Conservation (phyloP, 2,329 filamentous ascomycete genomes). For the Alternaria atra region DNA sequence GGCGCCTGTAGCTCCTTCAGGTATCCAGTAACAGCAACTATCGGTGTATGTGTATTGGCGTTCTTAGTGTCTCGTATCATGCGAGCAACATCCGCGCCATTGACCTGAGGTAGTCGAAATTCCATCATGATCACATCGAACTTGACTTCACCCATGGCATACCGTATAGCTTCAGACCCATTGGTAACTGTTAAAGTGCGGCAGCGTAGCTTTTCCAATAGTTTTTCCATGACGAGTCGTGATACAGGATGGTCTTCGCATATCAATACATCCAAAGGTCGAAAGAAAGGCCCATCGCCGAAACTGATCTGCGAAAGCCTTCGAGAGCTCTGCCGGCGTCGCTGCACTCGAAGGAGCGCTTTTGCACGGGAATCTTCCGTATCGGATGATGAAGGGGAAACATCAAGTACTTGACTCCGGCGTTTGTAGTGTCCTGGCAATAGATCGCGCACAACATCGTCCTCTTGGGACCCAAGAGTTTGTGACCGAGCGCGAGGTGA, state of each 20-base stretch:
- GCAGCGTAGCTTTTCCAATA: constrained; percentile 93
- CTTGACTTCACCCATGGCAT: constrained; percentile 95
- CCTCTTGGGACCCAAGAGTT: constrained; percentile 93
- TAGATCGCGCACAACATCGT: constrained; percentile 76
- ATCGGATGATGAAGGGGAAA: constrained; percentile 96
- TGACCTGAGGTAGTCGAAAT: constrained; percentile 93
- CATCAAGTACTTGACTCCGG: constrained; percentile 92
- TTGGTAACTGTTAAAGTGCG: constrained; percentile 91
- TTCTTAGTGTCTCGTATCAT: constrained; percentile 99
- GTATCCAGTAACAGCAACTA: constrained; percentile 96
- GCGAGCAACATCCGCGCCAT: constrained; percentile 91
- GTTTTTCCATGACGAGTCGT: constrained; percentile 97
- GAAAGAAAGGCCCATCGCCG: constrained; percentile 83
- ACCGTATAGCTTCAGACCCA: constrained; percentile 89
- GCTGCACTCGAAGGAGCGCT: constrained; percentile 88
- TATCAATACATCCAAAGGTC: constrained; percentile 91
- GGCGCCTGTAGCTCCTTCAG: constrained; percentile 95
- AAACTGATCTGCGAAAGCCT: constrained; percentile 91
- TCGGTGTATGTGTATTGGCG: constrained; percentile 90
- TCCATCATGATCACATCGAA: constrained; percentile 99
- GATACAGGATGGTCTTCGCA: constrained; percentile 98
- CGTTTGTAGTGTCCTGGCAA: constrained; percentile 79
- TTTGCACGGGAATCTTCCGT: constrained; percentile 95
- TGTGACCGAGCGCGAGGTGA: constrained; percentile 79
- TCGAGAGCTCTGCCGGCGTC: constrained; percentile 93